Percentiles rank a stretch among this genome's conserved stretches.
phyloP scores from a whole-genome alignment of 345 rosid genomes.

The Salix suchowensis region DNA sequence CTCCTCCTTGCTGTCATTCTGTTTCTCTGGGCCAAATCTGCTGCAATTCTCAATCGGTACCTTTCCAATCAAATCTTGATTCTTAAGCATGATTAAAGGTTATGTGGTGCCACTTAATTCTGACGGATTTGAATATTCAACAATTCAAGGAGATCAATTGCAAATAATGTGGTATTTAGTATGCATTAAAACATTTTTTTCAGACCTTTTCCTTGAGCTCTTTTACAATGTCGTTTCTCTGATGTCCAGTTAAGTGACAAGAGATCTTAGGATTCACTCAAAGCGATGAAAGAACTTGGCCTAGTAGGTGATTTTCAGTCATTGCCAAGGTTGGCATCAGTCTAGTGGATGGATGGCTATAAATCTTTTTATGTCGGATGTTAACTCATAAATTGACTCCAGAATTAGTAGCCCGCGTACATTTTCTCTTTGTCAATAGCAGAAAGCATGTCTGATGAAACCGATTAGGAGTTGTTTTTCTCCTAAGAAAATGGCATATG shows the following conservation, averaged over 20 bases:
- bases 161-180: not conserved
- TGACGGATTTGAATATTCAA: not conserved
- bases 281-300: not conserved
- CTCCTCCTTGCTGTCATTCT: conserved; percentile 74
- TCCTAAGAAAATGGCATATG: not conserved
- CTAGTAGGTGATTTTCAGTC: not conserved
- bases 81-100: not conserved
- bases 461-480: not conserved
- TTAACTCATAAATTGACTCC: not conserved
- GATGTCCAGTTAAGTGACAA: not conserved
- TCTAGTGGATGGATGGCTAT: not conserved
- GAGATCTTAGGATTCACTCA: not conserved
- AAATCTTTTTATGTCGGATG: not conserved
- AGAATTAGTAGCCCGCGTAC: not conserved
- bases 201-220: not conserved
- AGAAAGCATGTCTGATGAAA: not conserved
- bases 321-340: not conserved
- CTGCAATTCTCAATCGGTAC: conserved; percentile 84
- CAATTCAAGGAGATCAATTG: not conserved
- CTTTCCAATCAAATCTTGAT: conserved; percentile 3
- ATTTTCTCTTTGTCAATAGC: not conserved
- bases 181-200: not conserved
- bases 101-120: not conserved
- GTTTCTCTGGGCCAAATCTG: conserved; percentile 96
- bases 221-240: not conserved